Evolutionary conservation across 352 stramenopile species (phyloP).

Genomic region (Globisporangium splendens): DNA sequence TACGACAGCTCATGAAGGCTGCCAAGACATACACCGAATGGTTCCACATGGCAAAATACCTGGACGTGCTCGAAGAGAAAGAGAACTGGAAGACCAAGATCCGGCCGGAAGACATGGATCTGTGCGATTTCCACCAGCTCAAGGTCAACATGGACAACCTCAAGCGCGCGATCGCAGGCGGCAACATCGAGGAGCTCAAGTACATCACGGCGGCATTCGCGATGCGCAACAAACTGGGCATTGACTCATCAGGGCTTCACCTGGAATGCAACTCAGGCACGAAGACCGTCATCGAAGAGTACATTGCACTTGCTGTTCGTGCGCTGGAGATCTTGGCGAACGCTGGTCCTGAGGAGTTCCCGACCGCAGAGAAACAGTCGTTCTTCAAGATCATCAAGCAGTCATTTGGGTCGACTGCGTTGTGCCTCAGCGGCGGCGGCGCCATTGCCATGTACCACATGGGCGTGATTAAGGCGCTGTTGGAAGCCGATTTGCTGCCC

Average conservation of each 20-base stretch:
- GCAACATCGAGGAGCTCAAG: constrained; percentile 47
- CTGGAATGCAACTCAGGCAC: constrained; percentile 55
- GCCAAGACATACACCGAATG: constrained; percentile 52
- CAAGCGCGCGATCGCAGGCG: constrained; percentile 19
- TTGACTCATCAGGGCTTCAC: constrained; percentile 54
- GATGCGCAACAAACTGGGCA: constrained; percentile 60
- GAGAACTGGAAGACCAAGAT: constrained; percentile 57
- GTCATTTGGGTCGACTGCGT: constrained; percentile 87
- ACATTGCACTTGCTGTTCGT: constrained; percentile 38
- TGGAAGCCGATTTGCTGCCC: constrained; percentile 85
- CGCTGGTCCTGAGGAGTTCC: constrained; percentile 27
- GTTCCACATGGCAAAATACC: constrained; percentile 56
- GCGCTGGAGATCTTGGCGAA: constrained; percentile 41
- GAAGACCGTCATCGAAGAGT: constrained; percentile 55
- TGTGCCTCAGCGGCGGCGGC: constrained; percentile 92
- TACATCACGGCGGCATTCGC: constrained; percentile 61
- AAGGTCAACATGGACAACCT: constrained; percentile 37
- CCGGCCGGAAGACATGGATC: constrained; percentile 36
- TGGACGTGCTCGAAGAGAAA: constrained; percentile 60
- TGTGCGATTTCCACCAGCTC: constrained; percentile 63
- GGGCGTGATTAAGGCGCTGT: constrained; percentile 86
- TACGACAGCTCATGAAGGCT: constrained; percentile 60
- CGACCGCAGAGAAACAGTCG: constrained; percentile 32
- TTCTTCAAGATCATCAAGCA: constrained; percentile 65
- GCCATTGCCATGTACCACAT: constrained; percentile 94